Evolutionary conservation across 768 basidiomycete genomes (phyloP), one percentile per base, ranked within the genome.

Genomic region (Boletus sp.): DNA sequence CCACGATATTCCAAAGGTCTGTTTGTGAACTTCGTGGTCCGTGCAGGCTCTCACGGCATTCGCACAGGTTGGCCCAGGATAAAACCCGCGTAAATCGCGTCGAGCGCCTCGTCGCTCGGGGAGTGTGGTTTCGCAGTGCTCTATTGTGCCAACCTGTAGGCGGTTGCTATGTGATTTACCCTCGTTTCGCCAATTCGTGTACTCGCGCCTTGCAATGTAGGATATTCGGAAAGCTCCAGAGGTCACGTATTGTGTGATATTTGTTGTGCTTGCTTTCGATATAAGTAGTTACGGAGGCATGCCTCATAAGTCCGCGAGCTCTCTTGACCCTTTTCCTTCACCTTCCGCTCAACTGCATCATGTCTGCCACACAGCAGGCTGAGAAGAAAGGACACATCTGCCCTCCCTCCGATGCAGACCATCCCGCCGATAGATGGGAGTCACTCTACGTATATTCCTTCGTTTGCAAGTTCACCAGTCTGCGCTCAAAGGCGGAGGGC

Each of bases 1-100:
- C 80, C 91, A 96, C 72, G 93, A 95, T 71, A 94, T 94, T 66
- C 93, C 93, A 40, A 94, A 95, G 82, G 92, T 87, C 69, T 57
- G 75, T 66, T 48, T 47, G 54, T 46, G 50, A 55, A 57, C 53
- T 40, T 55, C n/a, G 28, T 65, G 64, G 67, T 65, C 62, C 69
- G 71, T 72, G 66, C 60, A 61, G 50, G 40, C 57, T 64, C 64
- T 71, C 64, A 71, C 64, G 57, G 48, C 61, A 59, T 57, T 50
- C 47, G 53, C 47, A 50, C 64, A 93, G 91, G 91, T 93, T 70
- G 91, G 91, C 58, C 91, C 91, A 45, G 91, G 91, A 76, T 93
- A 86, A 91, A 65, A 76, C 58, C 56, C 65, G 63, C 66, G 59
- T 64, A 67, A 67, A 69, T 64, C 56, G 60, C 64, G 64, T 69